These are phyloP conservation scores for Trypanosomatidae sp. DNA, from an alignment of 208 protist species.

Conservation along the genomic window DNA sequence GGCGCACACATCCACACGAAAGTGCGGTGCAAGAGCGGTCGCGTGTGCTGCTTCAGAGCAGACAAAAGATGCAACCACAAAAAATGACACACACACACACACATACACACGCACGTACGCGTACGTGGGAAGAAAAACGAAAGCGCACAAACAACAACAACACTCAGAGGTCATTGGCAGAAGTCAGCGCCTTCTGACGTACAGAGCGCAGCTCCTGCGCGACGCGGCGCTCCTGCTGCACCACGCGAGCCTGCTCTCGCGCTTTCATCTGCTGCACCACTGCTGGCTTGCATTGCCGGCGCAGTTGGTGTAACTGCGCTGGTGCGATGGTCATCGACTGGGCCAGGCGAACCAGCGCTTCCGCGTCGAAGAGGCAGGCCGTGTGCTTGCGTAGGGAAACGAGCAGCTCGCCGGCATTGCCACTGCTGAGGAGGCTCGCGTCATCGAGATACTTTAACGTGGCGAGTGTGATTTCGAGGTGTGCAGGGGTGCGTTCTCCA, in stretches of 20 bases:
- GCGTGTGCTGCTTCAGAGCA: neutral
- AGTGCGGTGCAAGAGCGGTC: neutral
- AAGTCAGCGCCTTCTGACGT: neutral
- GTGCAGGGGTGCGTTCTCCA: constrained; percentile 28
- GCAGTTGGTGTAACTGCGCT: constrained; percentile 39
- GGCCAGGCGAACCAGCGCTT: constrained; percentile 31
- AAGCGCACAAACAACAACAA: neutral
- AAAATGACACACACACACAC: neutral
- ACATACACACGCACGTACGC: neutral
- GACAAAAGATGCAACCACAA: neutral
- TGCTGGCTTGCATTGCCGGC: constrained; percentile 26
- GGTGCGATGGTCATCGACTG: constrained; percentile 25
- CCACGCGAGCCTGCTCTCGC: constrained; percentile 12
- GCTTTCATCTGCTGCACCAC: constrained; percentile 27
- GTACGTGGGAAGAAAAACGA: neutral
- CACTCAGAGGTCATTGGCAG: neutral
- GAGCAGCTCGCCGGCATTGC: constrained; percentile 39
- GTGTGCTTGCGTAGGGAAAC: constrained; percentile 28
- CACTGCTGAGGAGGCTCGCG: constrained; percentile 19
- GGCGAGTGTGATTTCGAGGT: constrained; percentile 55
- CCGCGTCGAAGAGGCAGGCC: constrained; percentile 37
- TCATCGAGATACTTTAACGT: constrained; percentile 48
- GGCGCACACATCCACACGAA: neutral
- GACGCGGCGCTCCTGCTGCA: constrained; percentile 21
- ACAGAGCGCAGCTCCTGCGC: constrained; percentile 24